These are phyloP conservation scores for Diplocarpon mali DNA, from an alignment of 2,329 filamentous ascomycete species.

Conservation along the genomic window DNA sequence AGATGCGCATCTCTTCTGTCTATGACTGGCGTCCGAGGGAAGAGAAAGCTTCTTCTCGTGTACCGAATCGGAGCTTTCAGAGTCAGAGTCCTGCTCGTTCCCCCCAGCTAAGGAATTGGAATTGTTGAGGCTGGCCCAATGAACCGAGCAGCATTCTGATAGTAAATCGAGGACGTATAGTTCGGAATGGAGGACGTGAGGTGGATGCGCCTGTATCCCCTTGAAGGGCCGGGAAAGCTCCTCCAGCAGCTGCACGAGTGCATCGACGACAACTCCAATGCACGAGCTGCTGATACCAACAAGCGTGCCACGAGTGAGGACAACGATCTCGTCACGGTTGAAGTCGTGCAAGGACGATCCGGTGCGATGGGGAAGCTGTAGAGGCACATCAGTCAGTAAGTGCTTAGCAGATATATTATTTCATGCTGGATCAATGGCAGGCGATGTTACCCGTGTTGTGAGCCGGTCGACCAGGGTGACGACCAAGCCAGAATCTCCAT, in stretches of 20 bases:
- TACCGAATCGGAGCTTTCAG: conserved; percentile 16
- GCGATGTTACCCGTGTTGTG: conserved; percentile 42
- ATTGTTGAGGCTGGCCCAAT: conserved; percentile 40
- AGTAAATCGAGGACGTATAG: conserved; percentile 52
- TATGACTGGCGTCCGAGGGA: conserved; percentile 1
- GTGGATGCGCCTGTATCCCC: conserved; percentile 39
- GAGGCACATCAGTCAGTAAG: conserved; percentile 7
- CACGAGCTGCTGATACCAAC: conserved; percentile 46
- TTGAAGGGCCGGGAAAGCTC: conserved; percentile 46
- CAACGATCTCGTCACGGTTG: conserved; percentile 48
- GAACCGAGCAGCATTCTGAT: conserved; percentile 52
- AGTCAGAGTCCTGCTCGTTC: conserved; percentile 16
- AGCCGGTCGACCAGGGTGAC: conserved; percentile 52
- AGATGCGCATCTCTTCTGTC: conserved; percentile 19
- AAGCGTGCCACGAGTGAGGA: conserved; percentile 49
- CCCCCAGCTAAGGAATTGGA: conserved; percentile 13
- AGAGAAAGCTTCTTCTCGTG: conserved; percentile 6
- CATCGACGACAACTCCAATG: conserved; percentile 43
- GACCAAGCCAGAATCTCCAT: conserved; percentile 47
- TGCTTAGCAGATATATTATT: neutral
- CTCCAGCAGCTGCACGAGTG: conserved; percentile 46
- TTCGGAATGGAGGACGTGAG: conserved; percentile 52
- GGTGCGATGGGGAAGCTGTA: conserved; percentile 51
- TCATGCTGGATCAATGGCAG: conserved; percentile 2
- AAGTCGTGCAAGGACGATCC: conserved; percentile 46